Percentiles rank a stretch among this genome's conserved stretches.
phyloP scores from a whole-genome alignment of 108 stramenopile genomes.

The Cyclostephanos invisitatus region DNA sequence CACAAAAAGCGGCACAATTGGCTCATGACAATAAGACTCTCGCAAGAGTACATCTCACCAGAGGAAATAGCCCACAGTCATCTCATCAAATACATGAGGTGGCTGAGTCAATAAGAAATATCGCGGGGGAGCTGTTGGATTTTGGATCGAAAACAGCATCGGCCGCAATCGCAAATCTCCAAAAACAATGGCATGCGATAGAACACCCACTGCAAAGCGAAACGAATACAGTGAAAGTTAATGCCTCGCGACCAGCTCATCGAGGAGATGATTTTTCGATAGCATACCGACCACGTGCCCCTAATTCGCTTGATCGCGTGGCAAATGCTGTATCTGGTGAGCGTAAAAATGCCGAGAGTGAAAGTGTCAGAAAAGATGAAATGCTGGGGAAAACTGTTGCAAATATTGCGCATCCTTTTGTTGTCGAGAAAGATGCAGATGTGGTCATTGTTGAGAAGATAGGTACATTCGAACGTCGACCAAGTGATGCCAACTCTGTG shows the following conservation, averaged over 20 bases:
- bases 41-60: neutral
- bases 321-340: neutral
- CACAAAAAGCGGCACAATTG: neutral
- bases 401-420: neutral
- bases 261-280: constrained; percentile 1
- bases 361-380: constrained; percentile 2
- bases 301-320: neutral
- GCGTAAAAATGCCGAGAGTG: neutral
- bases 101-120: constrained; percentile 16
- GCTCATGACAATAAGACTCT: neutral
- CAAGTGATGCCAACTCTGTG: neutral
- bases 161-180: constrained; percentile 10
- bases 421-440: too few species aligned
- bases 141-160: constrained; percentile 21
- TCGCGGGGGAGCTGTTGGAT: constrained; percentile 18
- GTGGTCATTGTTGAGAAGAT: neutral
- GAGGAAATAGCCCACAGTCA: neutral
- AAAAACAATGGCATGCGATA: constrained; percentile 8
- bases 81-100: constrained; percentile 15
- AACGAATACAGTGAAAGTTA: neutral
- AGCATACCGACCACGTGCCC: neutral
- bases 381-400: neutral
- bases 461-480: neutral
- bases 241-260: neutral
- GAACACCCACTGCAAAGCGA: constrained; percentile 12